These are phyloP conservation scores for Poronia punctata DNA, from an alignment of 495 filamentous ascomycete species.

Conservation along the genomic window DNA sequence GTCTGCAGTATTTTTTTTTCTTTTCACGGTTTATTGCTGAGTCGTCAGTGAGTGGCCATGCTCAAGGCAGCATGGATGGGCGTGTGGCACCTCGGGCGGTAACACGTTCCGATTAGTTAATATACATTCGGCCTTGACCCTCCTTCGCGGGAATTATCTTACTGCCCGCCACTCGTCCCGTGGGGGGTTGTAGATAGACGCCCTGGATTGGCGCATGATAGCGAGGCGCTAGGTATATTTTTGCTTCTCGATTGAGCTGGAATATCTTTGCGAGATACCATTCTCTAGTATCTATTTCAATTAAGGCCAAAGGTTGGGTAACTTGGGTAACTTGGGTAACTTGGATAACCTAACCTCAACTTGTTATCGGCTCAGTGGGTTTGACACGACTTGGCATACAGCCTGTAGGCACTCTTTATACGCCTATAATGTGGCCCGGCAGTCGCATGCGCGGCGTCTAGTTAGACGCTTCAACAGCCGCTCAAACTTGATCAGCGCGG, in stretches of 20 bases:
- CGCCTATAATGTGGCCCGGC: conserved; percentile 5
- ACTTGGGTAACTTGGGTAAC: no score
- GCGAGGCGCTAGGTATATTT: conserved; percentile 4
- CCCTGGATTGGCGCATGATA: conserved; percentile 1
- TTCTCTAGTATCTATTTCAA: no score
- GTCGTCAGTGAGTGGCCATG: conserved; percentile 6
- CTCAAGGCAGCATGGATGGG: conserved; percentile 4
- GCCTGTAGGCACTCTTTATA: no score
- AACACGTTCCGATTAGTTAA: conserved; percentile 11
- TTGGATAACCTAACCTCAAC: no score
- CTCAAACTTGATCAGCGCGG: conserved; percentile 2
- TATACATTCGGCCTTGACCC: conserved; percentile 1
- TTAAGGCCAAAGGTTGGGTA: no score
- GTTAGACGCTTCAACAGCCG: conserved; percentile 4
- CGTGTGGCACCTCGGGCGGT: conserved; percentile 4
- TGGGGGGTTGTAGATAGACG: conserved; percentile 1
- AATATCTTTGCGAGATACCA: no score
- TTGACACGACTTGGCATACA: conserved; percentile 4
- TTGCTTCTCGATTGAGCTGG: background rate
- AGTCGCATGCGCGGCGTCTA: conserved; percentile 12
- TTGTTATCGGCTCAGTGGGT: conserved; percentile 1
- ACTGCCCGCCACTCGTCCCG: conserved; percentile 4
- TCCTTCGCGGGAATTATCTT: conserved; percentile 9
- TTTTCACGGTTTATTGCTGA: background rate
- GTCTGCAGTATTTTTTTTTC: background rate